Percentiles rank a stretch among this genome's conserved stretches.
phyloP scores from a whole-genome alignment of 106 monocot species.

The Allium fistulosum region DNA sequence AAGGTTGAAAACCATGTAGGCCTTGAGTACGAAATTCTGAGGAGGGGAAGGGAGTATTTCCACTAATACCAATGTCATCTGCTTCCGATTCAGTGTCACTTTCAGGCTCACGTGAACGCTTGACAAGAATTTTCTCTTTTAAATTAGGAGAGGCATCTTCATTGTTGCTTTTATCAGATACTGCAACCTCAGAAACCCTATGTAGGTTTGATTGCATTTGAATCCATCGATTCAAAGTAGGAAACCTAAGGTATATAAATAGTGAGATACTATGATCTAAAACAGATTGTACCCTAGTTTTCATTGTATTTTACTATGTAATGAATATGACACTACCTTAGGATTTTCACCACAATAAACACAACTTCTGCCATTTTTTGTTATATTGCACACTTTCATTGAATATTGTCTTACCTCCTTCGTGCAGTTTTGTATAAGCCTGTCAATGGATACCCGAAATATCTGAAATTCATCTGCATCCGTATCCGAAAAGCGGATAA shows the following conservation, averaged over 20 bases:
- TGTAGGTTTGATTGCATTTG: conserved; percentile 98
- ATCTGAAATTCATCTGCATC: too few species aligned
- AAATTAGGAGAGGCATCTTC: conserved; percentile 24
- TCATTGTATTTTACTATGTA: too few species aligned
- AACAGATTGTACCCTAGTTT: too few species aligned
- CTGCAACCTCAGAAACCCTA: conserved; percentile 66
- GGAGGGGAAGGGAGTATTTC: conserved; percentile 21
- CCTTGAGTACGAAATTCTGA: conserved; percentile 16
- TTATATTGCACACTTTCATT: too few species aligned
- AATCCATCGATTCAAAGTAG: conserved; percentile 96
- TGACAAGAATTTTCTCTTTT: conserved; percentile 40
- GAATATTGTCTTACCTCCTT: too few species aligned
- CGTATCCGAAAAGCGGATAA: too few species aligned
- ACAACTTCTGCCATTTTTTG: too few species aligned
- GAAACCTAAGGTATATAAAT: conserved; percentile 45
- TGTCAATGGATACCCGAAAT: too few species aligned
- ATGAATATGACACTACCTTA: too few species aligned
- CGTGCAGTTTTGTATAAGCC: too few species aligned
- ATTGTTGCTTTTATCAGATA: conserved; percentile 24
- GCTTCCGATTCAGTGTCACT: conserved; percentile 71
- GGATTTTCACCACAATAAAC: too few species aligned
- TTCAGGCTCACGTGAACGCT: conserved; percentile 70
- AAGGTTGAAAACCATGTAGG: conserved; percentile 17
- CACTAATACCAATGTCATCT: conserved; percentile 32
- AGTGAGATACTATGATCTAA: neutral